Evolutionary conservation across 2,329 filamentous ascomycete species (phyloP), one percentile per base, ranked within the genome.

Genomic region (Exutisphaerella laricina): DNA sequence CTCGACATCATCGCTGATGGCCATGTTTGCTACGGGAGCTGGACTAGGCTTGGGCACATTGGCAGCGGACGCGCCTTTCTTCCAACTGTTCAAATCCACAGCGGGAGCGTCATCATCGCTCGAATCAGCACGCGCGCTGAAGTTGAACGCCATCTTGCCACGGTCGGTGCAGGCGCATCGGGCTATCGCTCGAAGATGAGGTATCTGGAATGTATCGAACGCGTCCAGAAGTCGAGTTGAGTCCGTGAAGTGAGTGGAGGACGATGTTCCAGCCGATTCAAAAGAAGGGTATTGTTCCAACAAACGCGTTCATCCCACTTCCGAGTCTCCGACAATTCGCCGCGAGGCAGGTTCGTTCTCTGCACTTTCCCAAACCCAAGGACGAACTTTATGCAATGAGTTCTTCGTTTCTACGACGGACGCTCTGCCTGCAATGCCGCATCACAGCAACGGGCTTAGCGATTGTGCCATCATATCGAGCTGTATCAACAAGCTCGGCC

Each of bases 401-500:
- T 30, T 31, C 37, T 30, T 39, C 37, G 37, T 18, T 21, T 17
- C 16, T 31, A 9, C 16, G 44, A 32, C 34, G 41, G 39, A 39
- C 38, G 18, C 25, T 48, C 13, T 41, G 39, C 42, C 38, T 47
- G 16, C 39, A 34, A 32, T 37, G 46, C 44, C 45, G 46, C 36
- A 33, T 48, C 17, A 26, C 26, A 5, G 8, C 21, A 12, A 22
- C n/a, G 7, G 17, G 16, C 6, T 18, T n/a, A 21, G 5, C 14
- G 14, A 12, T 29, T 30, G 40, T 37, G 23, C 43, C 41, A 33
- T 17, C 44, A 16, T 55, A 58, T 23, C 71, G 73, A 46, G 58
- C 68, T 57, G 74, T 75, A 16, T 82, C 79, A 30, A 72, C 86
- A 29, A 76, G 71, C 46, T 84, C 82, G 7, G 83, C 82, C 31